Base-by-base conservation (phyloP, 169 alveolate species). In the Cardiosporidium cionae region DNA sequence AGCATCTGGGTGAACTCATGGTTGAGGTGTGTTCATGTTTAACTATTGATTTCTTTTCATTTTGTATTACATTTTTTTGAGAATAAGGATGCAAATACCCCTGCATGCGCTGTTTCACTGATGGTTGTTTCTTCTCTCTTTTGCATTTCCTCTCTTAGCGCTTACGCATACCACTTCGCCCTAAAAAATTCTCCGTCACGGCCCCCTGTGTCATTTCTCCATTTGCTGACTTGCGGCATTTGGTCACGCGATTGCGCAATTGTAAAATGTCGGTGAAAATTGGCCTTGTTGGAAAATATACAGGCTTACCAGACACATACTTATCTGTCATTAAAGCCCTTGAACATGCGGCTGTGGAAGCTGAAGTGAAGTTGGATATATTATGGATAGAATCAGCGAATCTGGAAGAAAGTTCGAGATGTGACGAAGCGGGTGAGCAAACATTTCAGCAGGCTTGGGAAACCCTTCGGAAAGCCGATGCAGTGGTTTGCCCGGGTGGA, bases 401-500 rank as follows among this genome's bases (percentile, higher is more conserved):
- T 72, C 29, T 84, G 66, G 85, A 82, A 66, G 68, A 70, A 27
- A 71, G 31, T 64, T 65, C 62, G 6, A 63, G 77, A 31, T 69
- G 65, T n/a, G 53, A 6, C 2, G 70, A 25, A 16, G 35, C 67
- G 0, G 75, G 68, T 32, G 75, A 72, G 22, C 71, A 52, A 1
- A 62, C 27, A 35, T 16, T 6, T 28, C 84, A 78, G 16, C 64
- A 64, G 29, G 89, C 89, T 0, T 87, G 93, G 93, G 85, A 74
- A 32, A 74, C 82, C 22, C 73, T 94, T 33, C 74, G 77, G 79
- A 70, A 79, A 0, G 89, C 84, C 7, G 89, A 91, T 34, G 98
- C 97, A 0, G 93, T 95, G 35, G 89, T 95, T 34, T 92, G 92
- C 25, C 98, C 99, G 3, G 97, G 94, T 29, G 99, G 98, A 6